Percentiles rank a stretch among this genome's conserved stretches.
Conservation (phyloP, 78 protist genomes). For the Kipferlia bialata region DNA sequence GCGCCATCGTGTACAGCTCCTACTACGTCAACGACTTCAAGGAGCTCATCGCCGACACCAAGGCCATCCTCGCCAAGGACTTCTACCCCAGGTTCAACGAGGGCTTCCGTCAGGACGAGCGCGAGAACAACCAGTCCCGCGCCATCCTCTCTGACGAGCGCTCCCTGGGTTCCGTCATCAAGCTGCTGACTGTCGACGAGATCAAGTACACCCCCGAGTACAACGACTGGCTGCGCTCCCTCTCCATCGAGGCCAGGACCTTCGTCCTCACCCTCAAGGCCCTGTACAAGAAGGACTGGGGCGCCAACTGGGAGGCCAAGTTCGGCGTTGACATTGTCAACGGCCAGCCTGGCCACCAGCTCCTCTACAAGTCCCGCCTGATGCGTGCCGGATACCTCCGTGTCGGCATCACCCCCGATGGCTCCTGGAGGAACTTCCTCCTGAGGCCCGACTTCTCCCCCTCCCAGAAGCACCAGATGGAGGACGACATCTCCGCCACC, state of each 20-base stretch:
- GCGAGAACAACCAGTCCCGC: not conserved
- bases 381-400: conserved; percentile 5
- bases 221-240: conserved; percentile 2
- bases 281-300: not conserved
- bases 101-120: not conserved
- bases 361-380: not conserved
- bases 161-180: conserved; percentile 16
- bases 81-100: not conserved
- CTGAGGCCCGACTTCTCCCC: conserved; percentile 2
- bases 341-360: conserved; percentile 16
- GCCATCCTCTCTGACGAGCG: not conserved
- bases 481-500: conserved; percentile 19
- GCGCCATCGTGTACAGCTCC: not conserved
- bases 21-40: not conserved
- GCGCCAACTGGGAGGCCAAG: not conserved
- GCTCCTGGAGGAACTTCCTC: conserved; percentile 3
- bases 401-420: conserved; percentile 1
- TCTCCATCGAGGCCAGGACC: conserved; percentile 1
- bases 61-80: not conserved
- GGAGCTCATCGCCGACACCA: not conserved
- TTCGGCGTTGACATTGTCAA: conserved; percentile 11
- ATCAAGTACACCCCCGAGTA: not conserved
- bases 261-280: conserved; percentile 11
- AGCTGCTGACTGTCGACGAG: not conserved
- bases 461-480: conserved; percentile 2